phyloP scores from a whole-genome alignment of 495 filamentous ascomycete species.

The Penicillium alfredii region DNA sequence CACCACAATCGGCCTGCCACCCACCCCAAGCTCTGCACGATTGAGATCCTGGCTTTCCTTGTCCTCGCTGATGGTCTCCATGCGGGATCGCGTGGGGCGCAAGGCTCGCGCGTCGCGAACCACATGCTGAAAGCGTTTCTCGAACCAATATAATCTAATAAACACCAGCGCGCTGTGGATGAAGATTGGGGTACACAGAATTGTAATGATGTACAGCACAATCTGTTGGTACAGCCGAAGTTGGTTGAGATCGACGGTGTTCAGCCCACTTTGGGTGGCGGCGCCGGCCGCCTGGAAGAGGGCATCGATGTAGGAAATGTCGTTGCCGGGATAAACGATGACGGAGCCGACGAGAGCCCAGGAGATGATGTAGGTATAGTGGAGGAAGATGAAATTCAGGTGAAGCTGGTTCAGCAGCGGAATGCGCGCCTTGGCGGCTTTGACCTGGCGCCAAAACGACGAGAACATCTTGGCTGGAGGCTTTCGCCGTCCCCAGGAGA shows the following conservation, averaged over 20 bases:
- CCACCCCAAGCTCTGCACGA: slow-evolving; percentile 61
- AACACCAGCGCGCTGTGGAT: slow-evolving; percentile 87
- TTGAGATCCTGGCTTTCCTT: slow-evolving; percentile 39
- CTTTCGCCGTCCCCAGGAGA: slow-evolving; percentile 11
- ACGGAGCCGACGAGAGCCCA: slow-evolving; percentile 66
- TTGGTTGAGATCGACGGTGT: slow-evolving; percentile 73
- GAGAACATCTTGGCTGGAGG: slow-evolving; percentile 28
- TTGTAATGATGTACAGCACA: slow-evolving; percentile 61
- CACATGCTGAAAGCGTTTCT: slow-evolving; percentile 82
- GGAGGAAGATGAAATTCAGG: slow-evolving; percentile 79
- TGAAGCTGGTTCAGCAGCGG: slow-evolving; percentile 44
- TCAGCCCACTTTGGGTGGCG: slow-evolving; percentile 87
- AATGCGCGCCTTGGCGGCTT: slow-evolving; percentile 20
- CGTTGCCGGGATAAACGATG: slow-evolving; percentile 58
- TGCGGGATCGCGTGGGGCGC: slow-evolving; percentile 51
- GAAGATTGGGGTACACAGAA: slow-evolving; percentile 82
- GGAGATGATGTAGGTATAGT: slow-evolving; percentile 78
- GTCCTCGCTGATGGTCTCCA: slow-evolving; percentile 50
- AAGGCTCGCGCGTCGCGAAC: slow-evolving; percentile 52
- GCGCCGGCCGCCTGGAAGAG: slow-evolving; percentile 77
- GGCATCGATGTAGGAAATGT: slow-evolving; percentile 77
- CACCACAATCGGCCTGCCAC: slow-evolving; percentile 66
- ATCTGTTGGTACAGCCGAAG: slow-evolving; percentile 74
- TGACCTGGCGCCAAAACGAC: slow-evolving; percentile 16
- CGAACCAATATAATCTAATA: slow-evolving; percentile 93